These are phyloP conservation scores for Fusarium veterinarium DNA, from an alignment of 2,329 filamentous ascomycete genomes.

Conservation along the genomic window DNA sequence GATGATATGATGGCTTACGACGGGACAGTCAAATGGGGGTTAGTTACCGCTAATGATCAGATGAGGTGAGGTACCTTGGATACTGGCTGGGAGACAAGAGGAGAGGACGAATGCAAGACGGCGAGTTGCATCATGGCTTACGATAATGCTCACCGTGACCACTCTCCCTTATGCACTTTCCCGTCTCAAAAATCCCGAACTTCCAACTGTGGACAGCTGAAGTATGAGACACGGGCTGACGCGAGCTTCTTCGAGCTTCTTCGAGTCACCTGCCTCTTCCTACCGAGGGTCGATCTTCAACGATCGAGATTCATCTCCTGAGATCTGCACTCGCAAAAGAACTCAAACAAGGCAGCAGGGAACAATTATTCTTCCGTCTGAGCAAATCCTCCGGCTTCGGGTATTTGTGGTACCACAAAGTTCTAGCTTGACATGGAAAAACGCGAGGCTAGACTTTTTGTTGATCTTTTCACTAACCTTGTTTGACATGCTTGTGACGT, in stretches of 20 bases:
- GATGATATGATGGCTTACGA: slow-evolving; percentile 7
- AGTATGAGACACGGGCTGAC: slow-evolving; percentile 29
- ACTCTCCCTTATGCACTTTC: slow-evolving; percentile 1
- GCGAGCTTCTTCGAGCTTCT: background rate
- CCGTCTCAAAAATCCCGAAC: background rate
- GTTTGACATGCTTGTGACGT: slow-evolving; percentile 7
- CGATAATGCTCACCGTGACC: slow-evolving; percentile 14
- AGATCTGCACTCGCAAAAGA: slow-evolving; percentile 12
- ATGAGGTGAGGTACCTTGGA: no score
- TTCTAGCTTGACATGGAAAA: slow-evolving; percentile 18
- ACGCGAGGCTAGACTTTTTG: background rate
- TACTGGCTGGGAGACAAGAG: background rate
- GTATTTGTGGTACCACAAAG: slow-evolving; percentile 2
- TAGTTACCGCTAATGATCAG: no score
- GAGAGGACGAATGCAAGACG: background rate
- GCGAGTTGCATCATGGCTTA: slow-evolving; percentile 5
- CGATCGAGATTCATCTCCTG: slow-evolving; percentile 30
- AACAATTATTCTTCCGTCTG: slow-evolving; percentile 5
- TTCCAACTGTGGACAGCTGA: slow-evolving; percentile 7
- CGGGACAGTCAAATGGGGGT: no score
- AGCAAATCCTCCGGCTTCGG: slow-evolving; percentile 5
- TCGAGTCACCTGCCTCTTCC: slow-evolving; percentile 2
- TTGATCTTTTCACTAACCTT: background rate
- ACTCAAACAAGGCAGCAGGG: slow-evolving; percentile 9
- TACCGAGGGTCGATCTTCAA: slow-evolving; percentile 17